Conservation (phyloP, 306 rosid species). For the Ceratonia siliqua region DNA sequence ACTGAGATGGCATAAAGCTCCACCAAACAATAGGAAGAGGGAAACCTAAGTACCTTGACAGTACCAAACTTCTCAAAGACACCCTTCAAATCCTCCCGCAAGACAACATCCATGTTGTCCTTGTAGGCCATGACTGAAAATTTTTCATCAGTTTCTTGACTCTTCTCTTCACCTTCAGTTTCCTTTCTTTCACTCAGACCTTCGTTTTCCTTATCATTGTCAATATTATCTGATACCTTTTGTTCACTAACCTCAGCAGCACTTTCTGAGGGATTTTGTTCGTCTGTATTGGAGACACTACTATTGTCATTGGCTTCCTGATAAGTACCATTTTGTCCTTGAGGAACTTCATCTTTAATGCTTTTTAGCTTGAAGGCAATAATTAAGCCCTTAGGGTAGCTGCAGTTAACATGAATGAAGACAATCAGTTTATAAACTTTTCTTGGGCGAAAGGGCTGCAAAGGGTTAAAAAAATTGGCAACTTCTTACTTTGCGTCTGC, state of each 20-base stretch:
- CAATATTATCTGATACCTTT: conserved; percentile 33
- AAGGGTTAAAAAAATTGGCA: not conserved
- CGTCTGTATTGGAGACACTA: conserved; percentile 37
- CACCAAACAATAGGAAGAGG: conserved; percentile 5
- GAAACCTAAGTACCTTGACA: conserved; percentile 59
- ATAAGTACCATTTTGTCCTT: conserved; percentile 39
- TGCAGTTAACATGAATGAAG: conserved; percentile 41
- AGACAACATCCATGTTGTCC: conserved; percentile 73
- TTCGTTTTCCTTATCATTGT: conserved; percentile 37
- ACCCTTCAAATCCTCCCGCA: conserved; percentile 83
- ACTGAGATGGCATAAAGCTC: not conserved
- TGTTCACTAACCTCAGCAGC: conserved; percentile 25
- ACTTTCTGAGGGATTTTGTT: conserved; percentile 25
- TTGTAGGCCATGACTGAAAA: conserved; percentile 46
- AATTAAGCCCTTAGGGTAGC: conserved; percentile 88
- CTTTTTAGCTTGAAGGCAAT: conserved; percentile 70
- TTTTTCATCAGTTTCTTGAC: conserved; percentile 46
- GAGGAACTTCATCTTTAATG: conserved; percentile 44
- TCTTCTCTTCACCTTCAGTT: conserved; percentile 49
- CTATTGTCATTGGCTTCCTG: conserved; percentile 35
- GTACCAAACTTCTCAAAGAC: conserved; percentile 72
- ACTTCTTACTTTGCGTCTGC: conserved; percentile 54
- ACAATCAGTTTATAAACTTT: conserved; percentile 13
- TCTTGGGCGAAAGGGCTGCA: not conserved
- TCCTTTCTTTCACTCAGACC: conserved; percentile 43